Evolutionary conservation across 2,329 filamentous ascomycete genomes (phyloP).

Genomic region (Penicillium janthinellum): DNA sequence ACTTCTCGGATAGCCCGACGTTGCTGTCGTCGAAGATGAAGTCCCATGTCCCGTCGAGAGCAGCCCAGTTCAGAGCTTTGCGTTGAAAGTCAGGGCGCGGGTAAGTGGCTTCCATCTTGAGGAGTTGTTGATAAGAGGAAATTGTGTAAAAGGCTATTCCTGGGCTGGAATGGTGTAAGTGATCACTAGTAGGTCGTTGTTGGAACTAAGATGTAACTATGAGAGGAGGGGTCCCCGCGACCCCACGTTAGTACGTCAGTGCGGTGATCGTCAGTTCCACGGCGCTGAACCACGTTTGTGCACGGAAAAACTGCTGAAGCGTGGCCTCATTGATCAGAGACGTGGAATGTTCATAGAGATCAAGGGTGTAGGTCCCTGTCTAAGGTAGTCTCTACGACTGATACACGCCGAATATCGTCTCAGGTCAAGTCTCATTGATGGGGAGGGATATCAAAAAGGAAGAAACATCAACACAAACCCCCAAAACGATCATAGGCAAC

Average conservation of each 20-base stretch:
- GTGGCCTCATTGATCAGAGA: too few relatives aligned
- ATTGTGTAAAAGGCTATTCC: background rate
- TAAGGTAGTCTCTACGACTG: background rate
- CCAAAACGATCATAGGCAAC: conserved; percentile 6
- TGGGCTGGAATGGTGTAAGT: background rate
- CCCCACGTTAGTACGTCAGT: conserved; percentile 25
- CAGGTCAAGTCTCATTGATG: conserved; percentile 29
- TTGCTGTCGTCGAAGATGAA: conserved; percentile 69
- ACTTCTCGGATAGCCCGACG: conserved; percentile 54
- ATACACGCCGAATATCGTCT: conserved; percentile 9
- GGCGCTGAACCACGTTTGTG: background rate
- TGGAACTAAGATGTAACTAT: background rate
- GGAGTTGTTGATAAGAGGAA: background rate
- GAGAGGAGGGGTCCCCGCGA: background rate
- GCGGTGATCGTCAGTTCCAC: conserved; percentile 7
- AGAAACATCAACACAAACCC: conserved; percentile 20
- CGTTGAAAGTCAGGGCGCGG: conserved; percentile 68
- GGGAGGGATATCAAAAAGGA: conserved; percentile 30
- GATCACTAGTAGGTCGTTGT: background rate
- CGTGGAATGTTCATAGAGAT: too few relatives aligned
- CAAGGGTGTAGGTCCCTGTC: too few relatives aligned
- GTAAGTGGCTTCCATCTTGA: conserved; percentile 42
- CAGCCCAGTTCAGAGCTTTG: conserved; percentile 57
- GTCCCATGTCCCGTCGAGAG: conserved; percentile 65
- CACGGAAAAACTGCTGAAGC: too few relatives aligned